These are phyloP conservation scores for Kodamaea nitidulidarum DNA, from an alignment of 805 yeast genomes.

Conservation along the genomic window DNA sequence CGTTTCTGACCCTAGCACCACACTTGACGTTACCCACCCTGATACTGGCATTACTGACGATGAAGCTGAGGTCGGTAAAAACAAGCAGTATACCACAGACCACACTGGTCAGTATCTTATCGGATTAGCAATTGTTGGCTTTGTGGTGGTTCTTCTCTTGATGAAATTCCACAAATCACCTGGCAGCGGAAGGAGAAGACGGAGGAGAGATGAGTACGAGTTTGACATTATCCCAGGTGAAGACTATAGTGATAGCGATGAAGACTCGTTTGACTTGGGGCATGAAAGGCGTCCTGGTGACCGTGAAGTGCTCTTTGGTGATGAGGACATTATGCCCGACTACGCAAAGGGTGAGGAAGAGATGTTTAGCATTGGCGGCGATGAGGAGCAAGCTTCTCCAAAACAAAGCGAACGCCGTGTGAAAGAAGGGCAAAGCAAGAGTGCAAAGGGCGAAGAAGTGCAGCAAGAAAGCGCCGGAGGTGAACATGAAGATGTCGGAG, in stretches of 20 bases:
- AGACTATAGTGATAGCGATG: conserved; percentile 41
- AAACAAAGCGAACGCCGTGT: conserved; percentile 1
- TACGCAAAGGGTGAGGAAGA: conserved; percentile 37
- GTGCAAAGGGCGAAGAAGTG: too few relatives aligned
- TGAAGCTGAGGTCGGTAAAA: conserved; percentile 25
- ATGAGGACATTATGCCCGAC: conserved; percentile 16
- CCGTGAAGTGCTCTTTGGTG: conserved; percentile 8
- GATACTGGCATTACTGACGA: conserved; percentile 5
- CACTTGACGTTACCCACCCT: conserved; percentile 1
- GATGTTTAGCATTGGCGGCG: conserved; percentile 39
- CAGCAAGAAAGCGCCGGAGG: too few relatives aligned
- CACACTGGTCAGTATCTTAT: conserved; percentile 62
- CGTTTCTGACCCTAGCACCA: background rate
- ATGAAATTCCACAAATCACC: conserved; percentile 42
- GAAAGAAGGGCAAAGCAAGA: conserved; percentile 4
- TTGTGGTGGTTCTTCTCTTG: conserved; percentile 43
- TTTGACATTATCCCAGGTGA: conserved; percentile 75
- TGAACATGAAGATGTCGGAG: background rate
- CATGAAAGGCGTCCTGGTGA: conserved; percentile 13
- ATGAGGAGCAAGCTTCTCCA: conserved; percentile 21
- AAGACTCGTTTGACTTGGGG: conserved; percentile 35
- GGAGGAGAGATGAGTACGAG: conserved; percentile 69
- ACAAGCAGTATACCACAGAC: conserved; percentile 31
- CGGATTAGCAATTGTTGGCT: conserved; percentile 57
- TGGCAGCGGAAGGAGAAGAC: conserved; percentile 41